These are phyloP conservation scores for Penicillium brevicompactum DNA, from an alignment of 2,329 filamentous ascomycete genomes.

Conservation along the genomic window DNA sequence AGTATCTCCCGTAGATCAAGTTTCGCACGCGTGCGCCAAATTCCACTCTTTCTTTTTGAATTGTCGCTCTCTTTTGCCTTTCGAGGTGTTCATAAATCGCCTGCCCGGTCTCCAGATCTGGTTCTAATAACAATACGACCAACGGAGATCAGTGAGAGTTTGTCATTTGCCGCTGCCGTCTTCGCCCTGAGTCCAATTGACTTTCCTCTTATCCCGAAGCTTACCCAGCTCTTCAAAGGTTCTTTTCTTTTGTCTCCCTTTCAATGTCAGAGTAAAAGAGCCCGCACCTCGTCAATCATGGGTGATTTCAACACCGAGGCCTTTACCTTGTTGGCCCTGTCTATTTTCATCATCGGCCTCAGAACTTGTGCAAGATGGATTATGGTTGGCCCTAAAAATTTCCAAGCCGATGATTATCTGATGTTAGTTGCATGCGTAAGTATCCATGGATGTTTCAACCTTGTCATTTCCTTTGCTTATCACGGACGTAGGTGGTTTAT, in stretches of 20 bases:
- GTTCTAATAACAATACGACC: slow-evolving; percentile 22
- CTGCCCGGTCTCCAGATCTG: slow-evolving; percentile 17
- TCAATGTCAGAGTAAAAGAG: background rate
- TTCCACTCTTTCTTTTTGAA: background rate
- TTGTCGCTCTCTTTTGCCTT: slow-evolving; percentile 1
- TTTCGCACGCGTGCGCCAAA: background rate
- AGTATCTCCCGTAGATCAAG: background rate
- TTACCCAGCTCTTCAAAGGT: slow-evolving; percentile 4
- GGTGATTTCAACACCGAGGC: slow-evolving; percentile 48
- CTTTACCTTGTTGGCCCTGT: slow-evolving; percentile 55
- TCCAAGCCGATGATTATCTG: slow-evolving; percentile 62
- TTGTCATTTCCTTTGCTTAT: background rate
- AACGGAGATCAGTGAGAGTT: slow-evolving; percentile 7
- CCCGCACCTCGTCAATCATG: slow-evolving; percentile 7
- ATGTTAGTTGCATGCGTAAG: slow-evolving; percentile 58
- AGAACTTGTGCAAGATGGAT: slow-evolving; percentile 54
- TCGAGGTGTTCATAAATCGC: slow-evolving; percentile 21
- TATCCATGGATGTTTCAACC: background rate
- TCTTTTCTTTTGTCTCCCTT: background rate
- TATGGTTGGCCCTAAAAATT: slow-evolving; percentile 51
- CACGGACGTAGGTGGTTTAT: slow-evolving; percentile 50
- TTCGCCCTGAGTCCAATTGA: background rate
- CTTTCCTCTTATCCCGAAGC: slow-evolving; percentile 19
- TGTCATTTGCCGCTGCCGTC: slow-evolving; percentile 3
- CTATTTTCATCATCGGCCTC: slow-evolving; percentile 53